phyloP scores from a whole-genome alignment of 306 rosid species.

The Argentina anserina region DNA sequence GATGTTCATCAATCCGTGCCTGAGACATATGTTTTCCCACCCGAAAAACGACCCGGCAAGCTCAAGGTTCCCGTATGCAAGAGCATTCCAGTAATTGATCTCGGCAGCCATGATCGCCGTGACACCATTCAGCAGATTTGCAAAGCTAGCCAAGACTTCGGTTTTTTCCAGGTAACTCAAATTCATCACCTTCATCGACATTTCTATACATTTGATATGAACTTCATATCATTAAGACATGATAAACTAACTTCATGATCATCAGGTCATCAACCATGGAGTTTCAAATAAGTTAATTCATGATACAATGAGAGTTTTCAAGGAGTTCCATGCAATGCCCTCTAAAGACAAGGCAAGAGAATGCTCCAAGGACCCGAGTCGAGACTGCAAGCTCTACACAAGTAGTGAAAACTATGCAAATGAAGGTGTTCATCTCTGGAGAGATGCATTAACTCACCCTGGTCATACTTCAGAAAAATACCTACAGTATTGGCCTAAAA shows the following conservation, averaged over 20 bases:
- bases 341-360: conserved; percentile 51
- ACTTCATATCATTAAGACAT: neutral
- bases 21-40: conserved; percentile 28
- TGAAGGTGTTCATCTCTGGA: conserved; percentile 53
- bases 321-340: conserved; percentile 66
- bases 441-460: conserved; percentile 57
- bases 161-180: conserved; percentile 58
- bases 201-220: neutral
- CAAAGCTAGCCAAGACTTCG: conserved; percentile 50
- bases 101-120: conserved; percentile 23
- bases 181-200: neutral
- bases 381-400: conserved; percentile 55
- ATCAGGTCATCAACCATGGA: conserved; percentile 71
- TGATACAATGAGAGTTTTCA: conserved; percentile 33
- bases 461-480: conserved; percentile 49
- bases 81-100: conserved; percentile 52
- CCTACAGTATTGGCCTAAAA: conserved; percentile 61
- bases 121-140: conserved; percentile 33
- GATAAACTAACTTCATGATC: neutral
- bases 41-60: conserved; percentile 32
- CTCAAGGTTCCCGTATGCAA: conserved; percentile 10
- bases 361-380: conserved; percentile 47
- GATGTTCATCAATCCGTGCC: conserved; percentile 22
- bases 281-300: conserved; percentile 43
- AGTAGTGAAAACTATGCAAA: conserved; percentile 49